Base-by-base conservation (phyloP, 805 yeast species). In the Teunomyces lycoperdinae region DNA sequence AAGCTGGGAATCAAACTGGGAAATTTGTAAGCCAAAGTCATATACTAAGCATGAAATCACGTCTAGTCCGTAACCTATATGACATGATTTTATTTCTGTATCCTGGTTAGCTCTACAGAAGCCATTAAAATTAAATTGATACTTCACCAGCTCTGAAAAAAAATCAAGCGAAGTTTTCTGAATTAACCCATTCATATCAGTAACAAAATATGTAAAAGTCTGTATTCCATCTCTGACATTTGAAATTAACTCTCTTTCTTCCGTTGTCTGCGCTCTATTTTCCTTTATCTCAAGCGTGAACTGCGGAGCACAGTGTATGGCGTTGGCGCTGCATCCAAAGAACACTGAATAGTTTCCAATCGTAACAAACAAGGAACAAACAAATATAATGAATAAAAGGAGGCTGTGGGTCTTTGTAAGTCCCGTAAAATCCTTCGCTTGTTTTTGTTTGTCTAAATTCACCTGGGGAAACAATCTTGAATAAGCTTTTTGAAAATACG, bases 11-110 rank as follows among this genome's bases (percentile, higher is more conserved):
- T 76, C 63, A 51, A 76, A 68, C 5, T 66, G 64, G 3, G 81
- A 70, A 24, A 73, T 58, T 51, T 75, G 80, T 2, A 62, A 63
- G 3, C 80, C 82, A 9, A 81, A 68, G 59, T 81, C 85, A 47
- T 74, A 67, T 9, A 79, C 66, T 11, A 79, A 60, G 10, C 75
- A 74, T 6, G 78, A 65, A 7, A 76, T 61, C 11, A 79, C 54
- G 56, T 81, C 83, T 47, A 78, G 58, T 1, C 81, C 83, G 43
- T 62, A 58, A 43, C 73, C 68, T 8, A 54, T 57, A 51, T 66
- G 58, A 51, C 82, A 55, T 51, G 59, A 42, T 44, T 54, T 39
- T 28, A 42, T 17, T 41, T 52, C 48, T 11, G 57, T 48, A 11
- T 50, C 49, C 41, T 52, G 48, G 31, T 68, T 70, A 4, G 58